These are phyloP conservation scores for Singerocomus rubriflavus DNA, from an alignment of 1,284 basidiomycete species.

Conservation along the genomic window DNA sequence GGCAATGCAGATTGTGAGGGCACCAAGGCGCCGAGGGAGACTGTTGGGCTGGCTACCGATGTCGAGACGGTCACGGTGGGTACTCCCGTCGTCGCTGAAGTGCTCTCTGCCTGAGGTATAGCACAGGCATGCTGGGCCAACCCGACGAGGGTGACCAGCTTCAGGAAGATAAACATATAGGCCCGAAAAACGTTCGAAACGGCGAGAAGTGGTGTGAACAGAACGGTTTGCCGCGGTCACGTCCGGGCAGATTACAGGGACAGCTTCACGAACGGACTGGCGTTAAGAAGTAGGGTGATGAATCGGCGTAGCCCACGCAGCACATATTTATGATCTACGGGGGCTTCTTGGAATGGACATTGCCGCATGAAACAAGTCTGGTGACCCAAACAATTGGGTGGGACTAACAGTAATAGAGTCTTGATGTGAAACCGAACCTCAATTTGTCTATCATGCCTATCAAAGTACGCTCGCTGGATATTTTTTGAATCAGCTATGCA, in stretches of 20 bases:
- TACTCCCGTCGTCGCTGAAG: slow-evolving; percentile 16
- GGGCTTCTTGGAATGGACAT: too few species aligned
- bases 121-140: slow-evolving; percentile 14
- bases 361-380: too few species aligned
- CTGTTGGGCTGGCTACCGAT: slow-evolving; percentile 62
- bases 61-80: slow-evolving; percentile 52
- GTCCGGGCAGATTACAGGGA: background rate
- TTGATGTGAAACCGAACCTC: too few species aligned
- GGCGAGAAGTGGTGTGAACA: background rate
- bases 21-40: slow-evolving; percentile 48
- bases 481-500: too few species aligned
- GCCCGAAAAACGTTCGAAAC: background rate
- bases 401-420: too few species aligned
- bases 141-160: slow-evolving; percentile 14
- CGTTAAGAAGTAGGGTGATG: background rate
- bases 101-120: slow-evolving; percentile 8
- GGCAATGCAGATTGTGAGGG: slow-evolving; percentile 71
- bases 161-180: slow-evolving; percentile 12
- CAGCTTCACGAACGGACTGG: too few species aligned
- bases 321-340: background rate
- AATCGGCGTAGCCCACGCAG: background rate
- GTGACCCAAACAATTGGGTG: too few species aligned
- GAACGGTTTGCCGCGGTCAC: background rate
- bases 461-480: too few species aligned
- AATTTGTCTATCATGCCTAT: too few species aligned